Evolutionary conservation across 192 early-diverging fungal species (phyloP).

Genomic region (Umbelopsis sp.): DNA sequence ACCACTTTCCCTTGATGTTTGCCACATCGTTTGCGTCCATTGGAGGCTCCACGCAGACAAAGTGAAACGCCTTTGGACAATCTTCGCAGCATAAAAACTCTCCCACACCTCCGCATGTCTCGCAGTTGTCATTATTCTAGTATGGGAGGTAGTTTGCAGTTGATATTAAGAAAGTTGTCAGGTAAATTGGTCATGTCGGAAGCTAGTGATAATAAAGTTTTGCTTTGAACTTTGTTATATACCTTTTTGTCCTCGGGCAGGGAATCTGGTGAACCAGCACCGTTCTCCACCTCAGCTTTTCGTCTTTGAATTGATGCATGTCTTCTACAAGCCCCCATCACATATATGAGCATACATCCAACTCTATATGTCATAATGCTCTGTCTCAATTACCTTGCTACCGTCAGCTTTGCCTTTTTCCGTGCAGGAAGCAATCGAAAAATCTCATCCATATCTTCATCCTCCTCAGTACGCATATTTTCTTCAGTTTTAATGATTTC

Average conservation of each 20-base stretch:
- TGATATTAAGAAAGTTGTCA: not conserved
- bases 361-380: not conserved
- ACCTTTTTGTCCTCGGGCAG: not conserved
- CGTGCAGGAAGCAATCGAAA: not conserved
- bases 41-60: constrained; percentile 46
- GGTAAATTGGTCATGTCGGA: no score
- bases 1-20: constrained; percentile 40
- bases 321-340: not conserved
- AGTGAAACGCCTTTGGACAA: constrained; percentile 51
- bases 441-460: not conserved
- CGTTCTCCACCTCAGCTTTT: not conserved
- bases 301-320: not conserved
- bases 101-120: constrained; percentile 38
- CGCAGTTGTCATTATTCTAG: constrained; percentile 47
- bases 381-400: not conserved
- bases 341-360: not conserved
- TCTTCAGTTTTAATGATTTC: not conserved
- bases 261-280: constrained; percentile 19
- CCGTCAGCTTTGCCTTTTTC: constrained; percentile 9
- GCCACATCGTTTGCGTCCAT: constrained; percentile 40
- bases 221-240: not conserved
- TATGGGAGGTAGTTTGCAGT: not conserved
- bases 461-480: not conserved
- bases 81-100: constrained; percentile 46
- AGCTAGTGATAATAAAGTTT: no score